Evolutionary conservation across 2,329 filamentous ascomycete species (phyloP), one percentile per base, ranked within the genome.

Genomic region (Fusarium irregulare): DNA sequence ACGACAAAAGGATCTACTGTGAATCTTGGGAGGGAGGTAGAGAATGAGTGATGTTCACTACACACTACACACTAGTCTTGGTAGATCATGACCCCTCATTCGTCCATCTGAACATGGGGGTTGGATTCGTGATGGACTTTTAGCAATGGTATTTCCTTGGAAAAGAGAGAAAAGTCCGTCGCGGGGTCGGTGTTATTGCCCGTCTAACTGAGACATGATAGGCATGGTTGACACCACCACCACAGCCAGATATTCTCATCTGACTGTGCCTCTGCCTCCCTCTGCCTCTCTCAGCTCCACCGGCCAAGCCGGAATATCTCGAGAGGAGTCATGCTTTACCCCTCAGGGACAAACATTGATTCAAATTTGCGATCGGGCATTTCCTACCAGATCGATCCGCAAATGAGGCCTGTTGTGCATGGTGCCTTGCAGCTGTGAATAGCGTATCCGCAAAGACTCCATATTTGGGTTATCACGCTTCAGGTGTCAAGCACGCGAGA

Each of bases 181-280:
- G 64, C 67, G 57, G 67, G 56, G 72, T 49, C 64, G 64, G 61
- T 54, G 41, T 37, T 49, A 40, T 34, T 51, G 42, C 54, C 68
- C 68, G 59, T 32, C 48, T 59, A 51, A 49, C 70, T 76, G 72
- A 78, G 76, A 78, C 76, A 76, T 45, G 57, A 63, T 65, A 78
- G 76, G 77, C 76, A 76, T 45, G 57, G 64, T 65, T 61, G 56
- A 71, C 75, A 78, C 76, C 75, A 76, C 68, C 70, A 67, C 61
- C 58, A 68, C 25, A 57, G 27, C 44, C 37, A 55, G 46, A 42
- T 47, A 50, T 54, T 66, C 64, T 72, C 75, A 77, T 77, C 73
- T 77, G 75, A 77, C 75, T 77, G 72, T 75, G 64, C 40, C 57
- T 51, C 54, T 46, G 27, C 46, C 30, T 37, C 18, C 40, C 57